A percentile compares a stretch with the other conserved stretches of the same genome.
These are phyloP conservation scores for Kodamaea arcana DNA, from an alignment of 1,139 yeast species.

Conservation along the genomic window DNA sequence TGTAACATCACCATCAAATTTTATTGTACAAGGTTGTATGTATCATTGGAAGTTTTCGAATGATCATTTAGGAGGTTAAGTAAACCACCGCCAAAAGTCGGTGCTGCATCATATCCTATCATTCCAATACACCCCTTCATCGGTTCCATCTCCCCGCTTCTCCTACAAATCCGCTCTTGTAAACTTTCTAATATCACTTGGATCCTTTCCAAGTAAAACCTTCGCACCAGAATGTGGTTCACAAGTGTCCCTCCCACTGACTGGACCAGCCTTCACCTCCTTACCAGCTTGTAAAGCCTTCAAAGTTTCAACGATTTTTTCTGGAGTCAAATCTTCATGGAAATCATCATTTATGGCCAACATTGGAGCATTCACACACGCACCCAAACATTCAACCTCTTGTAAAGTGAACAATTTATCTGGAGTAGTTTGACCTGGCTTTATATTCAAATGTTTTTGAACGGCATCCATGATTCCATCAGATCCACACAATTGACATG, in stretches of 20 bases:
- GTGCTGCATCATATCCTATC: no score
- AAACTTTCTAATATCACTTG: slow-evolving; percentile 62
- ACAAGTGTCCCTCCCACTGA: slow-evolving; percentile 63
- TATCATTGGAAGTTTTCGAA: slow-evolving; percentile 1
- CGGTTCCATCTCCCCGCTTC: no score
- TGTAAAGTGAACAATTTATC: slow-evolving; percentile 78
- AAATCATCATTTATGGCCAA: slow-evolving; percentile 79
- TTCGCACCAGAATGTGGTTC: slow-evolving; percentile 76
- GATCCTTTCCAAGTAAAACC: slow-evolving; percentile 57
- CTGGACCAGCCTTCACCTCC: slow-evolving; percentile 64
- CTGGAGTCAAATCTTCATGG: slow-evolving; percentile 77
- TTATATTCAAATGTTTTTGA: slow-evolving; percentile 54
- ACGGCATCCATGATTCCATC: slow-evolving; percentile 75
- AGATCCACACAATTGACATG: slow-evolving; percentile 83
- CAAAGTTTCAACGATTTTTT: slow-evolving; percentile 58
- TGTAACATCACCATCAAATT: slow-evolving; percentile 1
- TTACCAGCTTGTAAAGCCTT: slow-evolving; percentile 62
- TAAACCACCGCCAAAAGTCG: no score
- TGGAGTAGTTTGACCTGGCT: slow-evolving; percentile 75
- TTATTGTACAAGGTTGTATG: slow-evolving; percentile 2
- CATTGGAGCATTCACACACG: slow-evolving; percentile 92
- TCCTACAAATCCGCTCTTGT: slow-evolving; percentile 47
- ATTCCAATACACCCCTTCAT: no score
- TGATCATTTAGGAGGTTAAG: no score
- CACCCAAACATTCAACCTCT: slow-evolving; percentile 90